Base-by-base conservation (phyloP, 495 filamentous ascomycete species). In the Arthonia radiata region DNA sequence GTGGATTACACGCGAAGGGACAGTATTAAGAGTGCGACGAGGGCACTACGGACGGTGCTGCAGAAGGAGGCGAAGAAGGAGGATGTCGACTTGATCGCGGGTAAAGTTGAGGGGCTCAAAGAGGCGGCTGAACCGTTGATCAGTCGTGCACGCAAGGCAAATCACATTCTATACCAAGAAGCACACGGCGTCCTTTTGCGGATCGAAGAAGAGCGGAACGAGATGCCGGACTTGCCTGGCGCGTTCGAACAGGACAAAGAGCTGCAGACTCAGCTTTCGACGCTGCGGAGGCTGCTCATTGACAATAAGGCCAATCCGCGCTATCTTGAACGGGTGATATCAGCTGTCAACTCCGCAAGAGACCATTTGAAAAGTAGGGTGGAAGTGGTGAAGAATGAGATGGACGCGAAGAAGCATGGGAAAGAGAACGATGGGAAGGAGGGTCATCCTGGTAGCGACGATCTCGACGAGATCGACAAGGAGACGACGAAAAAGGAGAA, bases 1-100 rank as follows among this genome's bases (percentile, higher is more conserved):
- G 18, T 41, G 15, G 27, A 21, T 13, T 18, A 39, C 4, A 31
- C 30, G 24, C 30, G 35, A 17, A 28, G 21, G 27, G 25, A 34
- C 1, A 16, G n/a, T 2, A 24, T 44, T 5, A 17, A 7, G 8
- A 22, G 21, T 2, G 15, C 17, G n/a, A 7, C 12, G 8, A 26
- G 33, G 4, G 16, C 13, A n/a, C 21, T 42, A 31, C 22, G 22
- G 18, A 23, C 21, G 0, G 16, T 30, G 6, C 9, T 35, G 12
- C 26, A 28, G 2, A 15, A 27, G 13, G 28, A 27, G 12, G 18
- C 32, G 17, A 31, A 24, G 26, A 32, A 34, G 19, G 30, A 33
- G 5, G 18, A 39, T 11, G 4, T 19, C 9, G 28, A 28, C 10
- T 27, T 17, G 23, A 13, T 39, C 15, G 25, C 27, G 16, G 18